phyloP scores from a whole-genome alignment of 2,329 filamentous ascomycete species.

The Lasiodiplodia gonubiensis region DNA sequence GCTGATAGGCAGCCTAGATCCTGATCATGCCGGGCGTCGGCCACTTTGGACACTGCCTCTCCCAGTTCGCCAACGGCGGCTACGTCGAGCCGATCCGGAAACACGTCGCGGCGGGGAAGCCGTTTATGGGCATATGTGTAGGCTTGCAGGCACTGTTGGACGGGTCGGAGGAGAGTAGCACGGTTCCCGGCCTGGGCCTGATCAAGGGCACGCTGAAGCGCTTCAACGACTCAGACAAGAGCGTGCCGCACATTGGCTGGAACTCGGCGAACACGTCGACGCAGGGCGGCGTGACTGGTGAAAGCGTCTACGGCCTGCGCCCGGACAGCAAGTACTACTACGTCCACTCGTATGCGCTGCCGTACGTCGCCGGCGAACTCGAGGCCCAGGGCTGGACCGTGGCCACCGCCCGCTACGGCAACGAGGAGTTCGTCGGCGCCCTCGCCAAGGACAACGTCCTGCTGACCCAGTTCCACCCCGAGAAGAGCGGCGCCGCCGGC shows the following conservation, averaged over 20 bases:
- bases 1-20: conserved; percentile 63
- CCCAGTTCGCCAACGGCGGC: conserved; percentile 79
- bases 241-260: conserved; percentile 99
- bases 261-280: conserved; percentile 77
- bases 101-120: conserved; percentile 89
- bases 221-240: conserved; percentile 79
- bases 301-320: conserved; percentile 76
- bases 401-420: conserved; percentile 86
- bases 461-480: conserved; percentile 95
- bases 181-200: conserved; percentile 74
- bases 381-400: conserved; percentile 87
- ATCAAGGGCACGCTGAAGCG: conserved; percentile 73
- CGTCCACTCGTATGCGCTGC: conserved; percentile 90
- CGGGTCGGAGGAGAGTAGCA: conserved; percentile 78
- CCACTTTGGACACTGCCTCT: conserved; percentile 95
- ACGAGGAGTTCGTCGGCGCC: conserved; percentile 89
- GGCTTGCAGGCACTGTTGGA: conserved; percentile 90
- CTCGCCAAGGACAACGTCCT: conserved; percentile 84
- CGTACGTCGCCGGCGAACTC: conserved; percentile 74
- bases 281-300: conserved; percentile 46
- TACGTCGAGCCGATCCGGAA: conserved; percentile 82
- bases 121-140: conserved; percentile 97
- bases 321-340: conserved; percentile 97
- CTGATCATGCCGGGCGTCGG: conserved; percentile 95
- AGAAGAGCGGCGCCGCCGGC: conserved; percentile 93